A percentile compares a stretch with the other conserved stretches of the same genome.
These are phyloP conservation scores for Nemania sp. DNA, from an alignment of 2,329 filamentous ascomycete species.

Conservation along the genomic window DNA sequence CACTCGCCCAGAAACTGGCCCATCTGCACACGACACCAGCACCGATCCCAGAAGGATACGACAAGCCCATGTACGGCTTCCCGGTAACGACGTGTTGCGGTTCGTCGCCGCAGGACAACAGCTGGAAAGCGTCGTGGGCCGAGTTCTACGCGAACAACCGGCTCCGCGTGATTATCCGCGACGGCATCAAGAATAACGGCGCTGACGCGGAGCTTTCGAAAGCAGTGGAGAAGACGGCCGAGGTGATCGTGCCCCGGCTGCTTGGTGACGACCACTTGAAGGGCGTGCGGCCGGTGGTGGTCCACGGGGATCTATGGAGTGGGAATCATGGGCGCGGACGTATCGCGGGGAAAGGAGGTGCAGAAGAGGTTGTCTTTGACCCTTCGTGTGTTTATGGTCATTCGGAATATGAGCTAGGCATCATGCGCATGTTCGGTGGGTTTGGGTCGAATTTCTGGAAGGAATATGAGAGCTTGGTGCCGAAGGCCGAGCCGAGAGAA, in stretches of 20 bases:
- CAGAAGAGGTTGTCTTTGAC: constrained; percentile 81
- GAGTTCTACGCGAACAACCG: constrained; percentile 83
- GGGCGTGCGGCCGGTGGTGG: constrained; percentile 72
- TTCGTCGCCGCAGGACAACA: constrained; percentile 79
- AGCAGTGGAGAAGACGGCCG: constrained; percentile 67
- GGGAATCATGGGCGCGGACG: constrained; percentile 75
- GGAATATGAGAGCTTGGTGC: constrained; percentile 75
- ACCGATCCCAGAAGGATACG: constrained; percentile 62
- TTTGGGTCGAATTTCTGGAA: constrained; percentile 72
- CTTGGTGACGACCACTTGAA: constrained; percentile 68
- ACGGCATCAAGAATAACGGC: constrained; percentile 64
- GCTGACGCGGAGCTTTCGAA: constrained; percentile 61
- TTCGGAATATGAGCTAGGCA: constrained; percentile 86
- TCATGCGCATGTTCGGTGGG: constrained; percentile 96
- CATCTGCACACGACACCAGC: constrained; percentile 77
- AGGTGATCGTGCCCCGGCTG: constrained; percentile 72
- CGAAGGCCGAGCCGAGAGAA: constrained; percentile 75
- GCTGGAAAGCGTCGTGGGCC: constrained; percentile 73
- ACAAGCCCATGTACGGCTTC: constrained; percentile 75
- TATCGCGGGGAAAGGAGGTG: constrained; percentile 54
- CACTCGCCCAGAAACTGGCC: constrained; percentile 76
- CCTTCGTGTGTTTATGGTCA: constrained; percentile 82
- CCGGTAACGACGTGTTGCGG: constrained; percentile 85
- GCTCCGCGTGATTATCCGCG: constrained; percentile 64
- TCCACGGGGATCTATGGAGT: constrained; percentile 94